phyloP scores from a whole-genome alignment of 2,329 filamentous ascomycete genomes.

The Fusarium duplospermum region DNA sequence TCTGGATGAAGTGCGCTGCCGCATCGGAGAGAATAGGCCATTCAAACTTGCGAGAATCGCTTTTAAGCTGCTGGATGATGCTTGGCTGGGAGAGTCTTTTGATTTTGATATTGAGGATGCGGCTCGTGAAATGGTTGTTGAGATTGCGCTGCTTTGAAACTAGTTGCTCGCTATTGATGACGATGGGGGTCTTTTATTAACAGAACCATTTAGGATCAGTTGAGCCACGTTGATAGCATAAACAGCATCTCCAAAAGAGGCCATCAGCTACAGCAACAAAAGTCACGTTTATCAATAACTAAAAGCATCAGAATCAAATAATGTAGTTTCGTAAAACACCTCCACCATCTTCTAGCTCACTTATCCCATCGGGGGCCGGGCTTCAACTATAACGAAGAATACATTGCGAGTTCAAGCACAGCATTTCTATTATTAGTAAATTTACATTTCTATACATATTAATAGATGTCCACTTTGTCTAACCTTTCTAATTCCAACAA shows the following conservation, averaged over 20 bases:
- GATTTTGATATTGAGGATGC: neutral
- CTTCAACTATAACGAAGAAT: no score
- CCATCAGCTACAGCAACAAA: no score
- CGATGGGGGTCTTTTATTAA: neutral
- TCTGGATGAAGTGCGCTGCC: neutral
- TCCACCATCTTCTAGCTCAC: no score
- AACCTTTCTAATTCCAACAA: neutral
- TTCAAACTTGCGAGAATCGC: neutral
- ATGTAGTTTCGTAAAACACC: no score
- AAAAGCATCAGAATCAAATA: no score
- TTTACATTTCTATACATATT: neutral
- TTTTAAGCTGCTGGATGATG: neutral
- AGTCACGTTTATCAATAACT: no score
- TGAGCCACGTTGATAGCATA: neutral
- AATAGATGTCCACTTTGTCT: neutral
- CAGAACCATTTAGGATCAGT: neutral
- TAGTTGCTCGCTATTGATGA: neutral
- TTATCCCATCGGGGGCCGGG: no score
- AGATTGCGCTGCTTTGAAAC: neutral
- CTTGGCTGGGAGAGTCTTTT: neutral
- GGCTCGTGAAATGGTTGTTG: neutral
- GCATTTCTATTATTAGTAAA: neutral
- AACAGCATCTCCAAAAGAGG: neutral
- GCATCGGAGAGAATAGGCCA: neutral
- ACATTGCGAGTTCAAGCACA: neutral